phyloP scores from a whole-genome alignment of 2,329 filamentous ascomycete genomes.

The Fusarium tuaranense region DNA sequence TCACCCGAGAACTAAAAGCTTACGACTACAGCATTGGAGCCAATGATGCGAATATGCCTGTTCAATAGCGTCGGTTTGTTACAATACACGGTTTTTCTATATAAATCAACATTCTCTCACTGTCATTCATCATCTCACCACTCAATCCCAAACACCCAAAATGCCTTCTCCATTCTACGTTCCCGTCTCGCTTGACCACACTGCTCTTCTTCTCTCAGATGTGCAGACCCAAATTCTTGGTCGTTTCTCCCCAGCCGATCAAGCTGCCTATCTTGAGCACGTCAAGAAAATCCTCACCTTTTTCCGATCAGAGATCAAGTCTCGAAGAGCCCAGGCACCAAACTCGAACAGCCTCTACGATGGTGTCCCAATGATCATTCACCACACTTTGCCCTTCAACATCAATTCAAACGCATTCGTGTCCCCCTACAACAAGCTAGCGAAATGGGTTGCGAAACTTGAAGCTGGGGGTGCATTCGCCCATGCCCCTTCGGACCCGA shows the following conservation, averaged over 20 bases:
- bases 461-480: not conserved
- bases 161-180: not conserved
- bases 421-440: not conserved
- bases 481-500: not conserved
- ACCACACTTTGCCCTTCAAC: not conserved
- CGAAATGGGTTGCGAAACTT: not conserved
- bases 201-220: not conserved
- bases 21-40: not conserved
- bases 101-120: not conserved
- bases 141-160: not conserved
- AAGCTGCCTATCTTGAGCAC: not conserved
- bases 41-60: not conserved
- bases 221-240: not conserved
- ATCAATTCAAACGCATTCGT: not conserved
- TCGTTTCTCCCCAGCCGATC: not conserved
- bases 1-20: not conserved
- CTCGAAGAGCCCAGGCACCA: not conserved
- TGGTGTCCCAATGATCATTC: constrained; percentile 1
- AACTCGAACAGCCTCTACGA: not conserved
- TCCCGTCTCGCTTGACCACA: not conserved
- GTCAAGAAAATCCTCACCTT: not conserved
- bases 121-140: not conserved
- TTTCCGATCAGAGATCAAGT: not conserved
- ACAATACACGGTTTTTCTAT: not conserved
- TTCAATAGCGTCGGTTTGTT: not conserved